A percentile compares a stretch with the other conserved stretches of the same genome.
These are phyloP conservation scores for Salix viminalis DNA, from an alignment of 345 rosid species.

Conservation along the genomic window DNA sequence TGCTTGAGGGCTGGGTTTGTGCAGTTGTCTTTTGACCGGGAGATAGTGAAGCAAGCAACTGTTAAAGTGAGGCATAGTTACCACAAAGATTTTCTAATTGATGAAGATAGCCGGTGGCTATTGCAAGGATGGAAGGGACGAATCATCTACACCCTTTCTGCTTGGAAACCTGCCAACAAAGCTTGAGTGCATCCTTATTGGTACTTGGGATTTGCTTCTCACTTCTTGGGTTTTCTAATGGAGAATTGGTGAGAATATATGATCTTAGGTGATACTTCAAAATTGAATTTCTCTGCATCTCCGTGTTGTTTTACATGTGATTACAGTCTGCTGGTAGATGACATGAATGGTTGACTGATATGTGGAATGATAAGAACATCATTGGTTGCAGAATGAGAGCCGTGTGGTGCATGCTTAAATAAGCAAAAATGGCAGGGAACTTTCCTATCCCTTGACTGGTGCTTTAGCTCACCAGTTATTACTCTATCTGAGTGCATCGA, in stretches of 20 bases:
- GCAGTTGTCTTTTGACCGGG: slow-evolving; percentile 16
- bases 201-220: neutral
- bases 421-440: no score
- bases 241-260: neutral
- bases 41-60: slow-evolving; percentile 6
- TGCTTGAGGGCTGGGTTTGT: slow-evolving; percentile 20
- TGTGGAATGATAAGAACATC: no score
- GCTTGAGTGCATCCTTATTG: neutral
- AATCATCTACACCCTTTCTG: slow-evolving; percentile 11
- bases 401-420: no score
- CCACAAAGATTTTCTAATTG: slow-evolving; percentile 25
- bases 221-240: neutral
- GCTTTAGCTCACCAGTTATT: no score
- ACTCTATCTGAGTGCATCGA: no score
- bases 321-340: no score
- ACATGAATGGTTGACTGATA: no score
- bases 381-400: no score
- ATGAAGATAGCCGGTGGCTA: slow-evolving; percentile 22
- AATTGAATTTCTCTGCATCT: no score
- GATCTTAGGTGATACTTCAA: neutral
- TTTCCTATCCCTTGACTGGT: no score
- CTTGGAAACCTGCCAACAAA: slow-evolving; percentile 7
- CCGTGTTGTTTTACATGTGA: no score
- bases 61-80: neutral
- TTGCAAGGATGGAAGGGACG: slow-evolving; percentile 32